phyloP scores from a whole-genome alignment of 2,329 filamentous ascomycete genomes.

The Zymoseptoria ardabiliae region DNA sequence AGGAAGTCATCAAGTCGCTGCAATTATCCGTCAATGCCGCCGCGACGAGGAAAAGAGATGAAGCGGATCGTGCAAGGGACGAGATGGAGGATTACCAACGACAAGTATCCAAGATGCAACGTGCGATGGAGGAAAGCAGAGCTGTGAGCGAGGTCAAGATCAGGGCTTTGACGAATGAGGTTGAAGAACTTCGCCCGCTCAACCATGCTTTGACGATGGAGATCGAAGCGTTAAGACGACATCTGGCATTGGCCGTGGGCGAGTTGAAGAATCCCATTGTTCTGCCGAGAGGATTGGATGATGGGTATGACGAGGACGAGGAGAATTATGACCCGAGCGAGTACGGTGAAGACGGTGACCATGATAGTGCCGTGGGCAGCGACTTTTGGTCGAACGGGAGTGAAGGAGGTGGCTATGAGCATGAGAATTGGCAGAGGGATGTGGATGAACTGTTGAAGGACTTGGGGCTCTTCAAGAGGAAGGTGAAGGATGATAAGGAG shows the following conservation, averaged over 20 bases:
- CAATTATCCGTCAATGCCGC: slow-evolving; percentile 63
- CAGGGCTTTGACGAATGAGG: slow-evolving; percentile 58
- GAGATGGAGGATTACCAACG: slow-evolving; percentile 90
- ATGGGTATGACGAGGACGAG: slow-evolving; percentile 14
- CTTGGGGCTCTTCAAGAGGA: slow-evolving; percentile 70
- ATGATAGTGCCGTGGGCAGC: slow-evolving; percentile 50
- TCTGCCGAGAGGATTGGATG: slow-evolving; percentile 34
- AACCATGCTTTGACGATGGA: slow-evolving; percentile 56
- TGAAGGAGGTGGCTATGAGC: slow-evolving; percentile 39
- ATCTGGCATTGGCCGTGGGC: slow-evolving; percentile 77
- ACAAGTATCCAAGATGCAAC: slow-evolving; percentile 81
- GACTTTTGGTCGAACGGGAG: slow-evolving; percentile 42
- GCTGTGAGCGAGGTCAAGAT: slow-evolving; percentile 93
- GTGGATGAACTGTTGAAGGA: slow-evolving; percentile 80
- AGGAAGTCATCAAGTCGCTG: slow-evolving; percentile 80
- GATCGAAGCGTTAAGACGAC: slow-evolving; percentile 80
- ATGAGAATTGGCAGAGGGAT: slow-evolving; percentile 58
- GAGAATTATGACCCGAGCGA: slow-evolving; percentile 12
- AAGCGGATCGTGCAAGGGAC: slow-evolving; percentile 64
- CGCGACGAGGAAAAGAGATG: slow-evolving; percentile 63
- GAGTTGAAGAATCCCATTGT: slow-evolving; percentile 90
- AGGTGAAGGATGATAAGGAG: slow-evolving; percentile 73
- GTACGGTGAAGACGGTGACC: slow-evolving; percentile 52
- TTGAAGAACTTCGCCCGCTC: slow-evolving; percentile 41
- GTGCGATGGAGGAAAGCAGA: slow-evolving; percentile 89